phyloP scores from a whole-genome alignment of 1,284 basidiomycete species.

The Athelia psychrophila region DNA sequence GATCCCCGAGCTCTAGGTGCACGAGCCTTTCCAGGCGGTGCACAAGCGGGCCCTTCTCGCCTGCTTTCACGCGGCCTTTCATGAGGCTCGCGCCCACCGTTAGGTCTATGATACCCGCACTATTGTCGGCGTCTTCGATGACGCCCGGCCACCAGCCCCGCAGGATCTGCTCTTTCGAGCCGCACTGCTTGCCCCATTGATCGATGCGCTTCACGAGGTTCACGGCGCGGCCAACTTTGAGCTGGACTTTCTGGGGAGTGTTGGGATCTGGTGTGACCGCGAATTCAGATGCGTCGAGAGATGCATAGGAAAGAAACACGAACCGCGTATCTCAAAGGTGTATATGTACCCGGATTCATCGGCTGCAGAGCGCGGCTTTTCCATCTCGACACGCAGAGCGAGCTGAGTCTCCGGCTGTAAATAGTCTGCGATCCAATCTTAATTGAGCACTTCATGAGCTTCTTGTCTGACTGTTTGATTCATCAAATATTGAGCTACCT shows the following conservation, averaged over 20 bases:
- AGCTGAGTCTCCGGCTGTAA: slow-evolving; percentile 60
- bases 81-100: slow-evolving; percentile 28
- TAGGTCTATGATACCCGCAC: not conserved
- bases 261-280: slow-evolving; percentile 22
- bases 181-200: slow-evolving; percentile 72
- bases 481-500: slow-evolving; percentile 31
- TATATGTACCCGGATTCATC: slow-evolving; percentile 77
- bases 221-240: slow-evolving; percentile 52
- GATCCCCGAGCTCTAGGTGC: slow-evolving; percentile 72
- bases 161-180: slow-evolving; percentile 45
- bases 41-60: slow-evolving; percentile 46
- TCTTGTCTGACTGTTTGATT: slow-evolving; percentile 4
- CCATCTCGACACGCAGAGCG: slow-evolving; percentile 67
- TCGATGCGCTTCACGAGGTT: slow-evolving; percentile 52
- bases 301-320: slow-evolving; percentile 18
- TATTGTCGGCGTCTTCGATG: slow-evolving; percentile 27
- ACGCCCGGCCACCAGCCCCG: slow-evolving; percentile 51
- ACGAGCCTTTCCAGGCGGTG: slow-evolving; percentile 63
- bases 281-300: slow-evolving; percentile 19
- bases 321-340: slow-evolving; percentile 72
- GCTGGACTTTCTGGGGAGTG: slow-evolving; percentile 30
- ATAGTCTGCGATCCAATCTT: slow-evolving; percentile 71
- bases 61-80: slow-evolving; percentile 47
- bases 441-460: not conserved
- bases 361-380: slow-evolving; percentile 51